Evolutionary conservation across 1,284 basidiomycete species (phyloP).

Genomic region (Apiotrichum porosum): DNA sequence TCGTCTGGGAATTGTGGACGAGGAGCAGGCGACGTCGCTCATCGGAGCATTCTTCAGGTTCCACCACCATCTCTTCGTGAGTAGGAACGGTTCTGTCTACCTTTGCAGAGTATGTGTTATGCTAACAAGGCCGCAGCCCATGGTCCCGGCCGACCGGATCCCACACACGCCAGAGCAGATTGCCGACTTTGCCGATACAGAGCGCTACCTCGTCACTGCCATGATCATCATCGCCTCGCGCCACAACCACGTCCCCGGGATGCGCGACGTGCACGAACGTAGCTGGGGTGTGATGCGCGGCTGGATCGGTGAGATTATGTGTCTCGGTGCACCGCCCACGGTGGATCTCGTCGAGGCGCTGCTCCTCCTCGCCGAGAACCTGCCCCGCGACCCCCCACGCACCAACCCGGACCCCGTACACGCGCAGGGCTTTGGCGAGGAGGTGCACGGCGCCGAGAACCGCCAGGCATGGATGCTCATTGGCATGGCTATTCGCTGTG

Average conservation of each 20-base stretch:
- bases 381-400: slow-evolving; percentile 38
- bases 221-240: slow-evolving; percentile 50
- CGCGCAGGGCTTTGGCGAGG: slow-evolving; percentile 33
- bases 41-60: slow-evolving; percentile 46
- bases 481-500: slow-evolving; percentile 41
- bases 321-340: slow-evolving; percentile 40
- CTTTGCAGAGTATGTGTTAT: neutral
- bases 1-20: slow-evolving; percentile 42
- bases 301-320: slow-evolving; percentile 42
- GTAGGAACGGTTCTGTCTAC: slow-evolving; percentile 8
- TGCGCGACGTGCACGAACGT: slow-evolving; percentile 39
- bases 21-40: slow-evolving; percentile 36
- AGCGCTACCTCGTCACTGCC: slow-evolving; percentile 47
- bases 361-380: slow-evolving; percentile 45
- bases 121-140: slow-evolving; percentile 47
- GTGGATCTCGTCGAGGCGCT: slow-evolving; percentile 46
- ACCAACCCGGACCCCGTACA: slow-evolving; percentile 19
- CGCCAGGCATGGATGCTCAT: slow-evolving; percentile 48
- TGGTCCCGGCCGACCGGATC: slow-evolving; percentile 46
- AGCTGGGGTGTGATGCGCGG: slow-evolving; percentile 44
- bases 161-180: slow-evolving; percentile 44
- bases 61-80: slow-evolving; percentile 50
- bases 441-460: slow-evolving; percentile 43
- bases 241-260: slow-evolving; percentile 30
- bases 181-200: slow-evolving; percentile 44